Base-by-base conservation (phyloP, 768 basidiomycete genomes). In the Tulasnella sp. region DNA sequence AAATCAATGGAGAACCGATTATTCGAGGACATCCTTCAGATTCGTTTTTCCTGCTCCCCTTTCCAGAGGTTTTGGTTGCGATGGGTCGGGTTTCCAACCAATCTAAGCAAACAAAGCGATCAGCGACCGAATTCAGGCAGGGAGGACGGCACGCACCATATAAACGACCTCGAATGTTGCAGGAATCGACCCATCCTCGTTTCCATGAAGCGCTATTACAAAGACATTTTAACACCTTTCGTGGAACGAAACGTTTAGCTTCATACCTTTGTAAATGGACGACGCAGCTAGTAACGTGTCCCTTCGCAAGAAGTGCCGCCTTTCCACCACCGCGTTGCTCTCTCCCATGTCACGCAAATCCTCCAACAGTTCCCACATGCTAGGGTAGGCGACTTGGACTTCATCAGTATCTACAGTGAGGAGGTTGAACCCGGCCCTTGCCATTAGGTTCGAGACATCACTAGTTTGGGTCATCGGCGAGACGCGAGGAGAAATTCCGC, bases 401-500 rank as follows among this genome's bases (percentile, higher is more conserved):
- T 99, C 98, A 82, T 99, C 98, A 46, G 93, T 90, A 82, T 99
- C 98, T 42, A 99, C 94, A 0, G 98, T 99, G 23, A 98, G 89
- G 29, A 98, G 86, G 0, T 92, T 93, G 84, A 99, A 98, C 16
- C 97, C 97, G 0, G 98, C 97, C 75, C 96, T 90, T 46, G 91
- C 90, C 48, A 99, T 89, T 40, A 99, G 90, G 79, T 95, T 96
- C 7, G 98, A 96, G 75, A 99, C 89, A 82, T 98, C 96, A 78
- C 93, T 90, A 0, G 94, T 95, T 82, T 98, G 97, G 79, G 96
- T 96, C 98, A 99, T 99, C 0, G 98, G 98, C 0, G 97, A 99
- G 46, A 99, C 85, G 78, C 95, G 93, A 7, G 96, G 96, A n/a
- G 96, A 96, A 75, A 99, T 92, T 0, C 98, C 98, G 9, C 98